Evolutionary conservation across 306 rosid genomes (phyloP), one percentile per base, ranked within the genome.

Genomic region (Malus sieversii): DNA sequence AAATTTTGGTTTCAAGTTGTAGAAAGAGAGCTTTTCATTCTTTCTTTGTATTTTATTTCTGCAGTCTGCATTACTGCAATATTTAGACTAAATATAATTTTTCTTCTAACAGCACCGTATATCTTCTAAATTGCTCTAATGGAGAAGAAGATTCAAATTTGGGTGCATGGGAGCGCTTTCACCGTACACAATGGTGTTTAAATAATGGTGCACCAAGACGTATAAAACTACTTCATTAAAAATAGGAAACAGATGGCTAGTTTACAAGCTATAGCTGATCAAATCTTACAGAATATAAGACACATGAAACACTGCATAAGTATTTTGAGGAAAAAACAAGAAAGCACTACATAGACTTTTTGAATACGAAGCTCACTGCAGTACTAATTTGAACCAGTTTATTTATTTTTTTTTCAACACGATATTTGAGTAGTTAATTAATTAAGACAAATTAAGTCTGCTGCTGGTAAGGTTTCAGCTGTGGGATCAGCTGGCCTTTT

Each of bases 401-500:
- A 85, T 93, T 92, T 69, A 70, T 82, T 82, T 16, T 15, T 15
- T 75, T 79, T 77, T 76, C 79, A 79, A 80, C 83, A 83, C 69
- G 80, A 77, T 73, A 81, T 66, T 73, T 77, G 74, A 51, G 72
- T 66, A 74, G 71, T 63, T 66, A 44, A 71, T 33, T 51, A 58
- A 23, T 88, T 38, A 86, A 67, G 82, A 79, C 57, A n/a, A 5
- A 38, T 38, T 7, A 38, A 60, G 79, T 5, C 76, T 83, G 58
- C 35, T 60, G 69, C 77, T 74, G 88, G 53, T 84, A 87, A 35
- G 91, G 90, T 80, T 80, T 84, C 57, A 96, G 80, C 82, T 84
- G 40, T 60, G 73, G 88, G 77, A 63, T 83, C 74, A 96, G 90
- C 62, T 81, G 76, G 27, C 99, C 98, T 55, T 93, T 83, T 38